Percentiles rank a stretch among this genome's conserved stretches.
Conservation (phyloP, 2,329 filamentous ascomycete genomes). For the Cryphonectria parasitica region DNA sequence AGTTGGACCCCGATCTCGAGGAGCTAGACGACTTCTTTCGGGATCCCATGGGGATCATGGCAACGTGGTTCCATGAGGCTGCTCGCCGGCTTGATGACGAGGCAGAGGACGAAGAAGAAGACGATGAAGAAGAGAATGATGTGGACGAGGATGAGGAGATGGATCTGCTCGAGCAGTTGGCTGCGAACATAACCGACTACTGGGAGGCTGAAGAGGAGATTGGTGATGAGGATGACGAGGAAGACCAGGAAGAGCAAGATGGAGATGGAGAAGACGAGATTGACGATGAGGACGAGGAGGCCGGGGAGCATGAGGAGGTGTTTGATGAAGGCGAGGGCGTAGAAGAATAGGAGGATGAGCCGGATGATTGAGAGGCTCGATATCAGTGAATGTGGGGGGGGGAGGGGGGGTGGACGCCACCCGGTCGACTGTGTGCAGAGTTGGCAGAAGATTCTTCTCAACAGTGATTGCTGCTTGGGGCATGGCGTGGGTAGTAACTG, state of each 20-base stretch:
- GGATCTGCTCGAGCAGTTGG: slow-evolving; percentile 6
- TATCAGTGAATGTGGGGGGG: not conserved
- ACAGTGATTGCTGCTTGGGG: not conserved
- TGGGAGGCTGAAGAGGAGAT: slow-evolving; percentile 1
- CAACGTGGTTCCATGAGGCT: not conserved
- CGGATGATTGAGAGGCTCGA: not conserved
- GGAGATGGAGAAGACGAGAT: not conserved
- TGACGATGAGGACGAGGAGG: not conserved
- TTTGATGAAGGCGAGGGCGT: not conserved
- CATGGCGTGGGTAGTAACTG: not conserved
- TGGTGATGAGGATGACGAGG: not conserved
- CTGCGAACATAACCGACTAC: slow-evolving; percentile 8
- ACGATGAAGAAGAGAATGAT: slow-evolving; percentile 11
- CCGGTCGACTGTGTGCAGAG: not conserved
- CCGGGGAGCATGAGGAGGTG: not conserved
- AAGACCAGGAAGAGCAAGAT: slow-evolving; percentile 1
- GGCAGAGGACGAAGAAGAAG: slow-evolving; percentile 5
- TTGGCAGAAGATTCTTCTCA: not conserved
- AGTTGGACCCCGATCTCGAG: not conserved
- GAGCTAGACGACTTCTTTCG: not conserved
- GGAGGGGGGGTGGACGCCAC: not conserved
- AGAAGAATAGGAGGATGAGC: slow-evolving; percentile 1
- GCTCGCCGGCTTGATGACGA: not conserved
- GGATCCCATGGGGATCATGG: not conserved
- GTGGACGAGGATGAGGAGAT: slow-evolving; percentile 15